Conservation (phyloP, 192 early-diverging fungal genomes). For the Tieghemiomyces parasiticus region DNA sequence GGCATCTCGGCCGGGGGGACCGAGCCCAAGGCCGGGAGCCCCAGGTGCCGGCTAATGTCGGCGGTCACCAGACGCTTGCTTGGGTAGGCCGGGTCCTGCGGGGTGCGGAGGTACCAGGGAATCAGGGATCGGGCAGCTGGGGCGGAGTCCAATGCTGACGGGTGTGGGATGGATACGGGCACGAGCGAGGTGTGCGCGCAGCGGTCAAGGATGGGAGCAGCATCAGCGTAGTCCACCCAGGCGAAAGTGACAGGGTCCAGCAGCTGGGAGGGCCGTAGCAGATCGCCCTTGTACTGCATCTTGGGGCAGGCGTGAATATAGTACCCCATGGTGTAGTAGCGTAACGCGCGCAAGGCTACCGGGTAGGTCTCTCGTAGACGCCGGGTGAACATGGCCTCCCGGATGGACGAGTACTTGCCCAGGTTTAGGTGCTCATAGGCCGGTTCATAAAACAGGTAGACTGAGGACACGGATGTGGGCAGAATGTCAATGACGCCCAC, state of each 20-base stretch:
- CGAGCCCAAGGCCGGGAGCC: neutral
- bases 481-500: conserved; percentile 89
- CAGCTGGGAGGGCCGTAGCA: conserved; percentile 67
- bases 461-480: conserved; percentile 75
- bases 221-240: conserved; percentile 18
- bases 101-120: conserved; percentile 11
- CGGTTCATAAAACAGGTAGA: conserved; percentile 93
- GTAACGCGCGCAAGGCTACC: conserved; percentile 25
- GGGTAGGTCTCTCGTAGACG: conserved; percentile 21
- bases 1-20: neutral
- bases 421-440: conserved; percentile 55
- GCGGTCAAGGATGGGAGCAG: conserved; percentile 3
- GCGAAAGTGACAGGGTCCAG: conserved; percentile 46
- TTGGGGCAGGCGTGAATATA: conserved; percentile 85
- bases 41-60: neutral
- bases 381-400: conserved; percentile 58
- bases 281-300: conserved; percentile 91
- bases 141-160: neutral
- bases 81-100: too few relatives aligned
- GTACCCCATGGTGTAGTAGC: conserved; percentile 91
- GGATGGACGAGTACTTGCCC: conserved; percentile 74
- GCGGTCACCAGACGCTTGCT: too few relatives aligned
- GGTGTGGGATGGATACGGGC: neutral
- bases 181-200: neutral
- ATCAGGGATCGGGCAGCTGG: neutral